These are phyloP conservation scores for Alternaria brassicicola DNA, from an alignment of 2,329 filamentous ascomycete genomes.

Conservation along the genomic window DNA sequence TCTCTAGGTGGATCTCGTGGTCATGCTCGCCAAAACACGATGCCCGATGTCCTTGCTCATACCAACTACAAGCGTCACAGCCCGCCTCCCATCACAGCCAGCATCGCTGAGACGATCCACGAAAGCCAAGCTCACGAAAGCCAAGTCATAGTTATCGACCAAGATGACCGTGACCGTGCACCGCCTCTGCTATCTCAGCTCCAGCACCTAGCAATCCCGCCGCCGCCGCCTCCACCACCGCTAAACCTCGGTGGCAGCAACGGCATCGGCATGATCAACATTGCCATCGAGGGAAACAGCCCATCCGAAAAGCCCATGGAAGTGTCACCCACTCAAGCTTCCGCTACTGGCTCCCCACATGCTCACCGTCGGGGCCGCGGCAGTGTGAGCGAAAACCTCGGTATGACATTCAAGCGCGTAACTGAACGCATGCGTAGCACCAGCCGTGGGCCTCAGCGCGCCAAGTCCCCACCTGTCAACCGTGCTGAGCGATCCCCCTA, in stretches of 20 bases:
- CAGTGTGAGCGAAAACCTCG: slow-evolving; percentile 64
- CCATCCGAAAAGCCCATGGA: slow-evolving; percentile 33
- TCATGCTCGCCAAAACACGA: slow-evolving; percentile 53
- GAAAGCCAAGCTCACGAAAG: slow-evolving; percentile 52
- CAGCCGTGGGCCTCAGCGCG: slow-evolving; percentile 55
- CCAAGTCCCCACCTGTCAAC: slow-evolving; percentile 53
- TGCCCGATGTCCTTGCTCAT: slow-evolving; percentile 44
- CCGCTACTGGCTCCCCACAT: slow-evolving; percentile 45
- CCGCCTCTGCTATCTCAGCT: slow-evolving; percentile 65
- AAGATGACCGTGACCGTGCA: slow-evolving; percentile 45
- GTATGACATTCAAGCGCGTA: slow-evolving; percentile 55
- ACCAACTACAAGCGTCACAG: slow-evolving; percentile 48
- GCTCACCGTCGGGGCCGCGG: slow-evolving; percentile 60
- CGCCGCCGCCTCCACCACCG: slow-evolving; percentile 49
- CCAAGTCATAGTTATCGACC: slow-evolving; percentile 53
- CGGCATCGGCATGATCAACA: slow-evolving; percentile 52
- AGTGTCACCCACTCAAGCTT: slow-evolving; percentile 29
- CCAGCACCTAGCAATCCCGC: slow-evolving; percentile 63
- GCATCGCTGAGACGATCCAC: slow-evolving; percentile 62
- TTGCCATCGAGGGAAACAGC: slow-evolving; percentile 54
- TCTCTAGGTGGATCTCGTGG: slow-evolving; percentile 45
- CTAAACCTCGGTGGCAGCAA: slow-evolving; percentile 27
- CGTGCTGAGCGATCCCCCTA: slow-evolving; percentile 49
- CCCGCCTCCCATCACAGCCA: slow-evolving; percentile 54
- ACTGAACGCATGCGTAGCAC: slow-evolving; percentile 65